Evolutionary conservation across 2,329 filamentous ascomycete genomes (phyloP).

Genomic region (Talaromyces piceae): DNA sequence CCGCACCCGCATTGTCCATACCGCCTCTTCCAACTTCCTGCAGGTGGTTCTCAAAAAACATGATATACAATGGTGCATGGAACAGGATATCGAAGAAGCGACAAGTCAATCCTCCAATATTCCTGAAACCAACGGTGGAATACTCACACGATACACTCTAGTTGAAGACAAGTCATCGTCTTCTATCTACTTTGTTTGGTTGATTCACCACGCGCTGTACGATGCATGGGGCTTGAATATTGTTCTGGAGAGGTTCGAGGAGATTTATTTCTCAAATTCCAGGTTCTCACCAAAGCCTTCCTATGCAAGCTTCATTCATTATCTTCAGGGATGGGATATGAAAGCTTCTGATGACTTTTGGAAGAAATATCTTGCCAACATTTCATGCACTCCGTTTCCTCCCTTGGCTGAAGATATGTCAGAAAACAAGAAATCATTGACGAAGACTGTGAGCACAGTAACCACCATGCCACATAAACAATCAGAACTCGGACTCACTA

Average conservation of each 20-base stretch:
- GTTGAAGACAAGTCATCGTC: constrained; percentile 20
- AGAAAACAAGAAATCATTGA: constrained; percentile 20
- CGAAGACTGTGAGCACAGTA: constrained; percentile 13
- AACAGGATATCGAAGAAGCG: constrained; percentile 20
- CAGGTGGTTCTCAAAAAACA: constrained; percentile 35
- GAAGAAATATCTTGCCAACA: constrained; percentile 22
- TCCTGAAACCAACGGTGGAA: constrained; percentile 28
- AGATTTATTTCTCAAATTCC: constrained; percentile 22
- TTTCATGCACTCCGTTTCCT: constrained; percentile 24
- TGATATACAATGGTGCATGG: constrained; percentile 28
- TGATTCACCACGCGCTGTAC: constrained; percentile 21
- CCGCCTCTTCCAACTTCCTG: constrained; percentile 27
- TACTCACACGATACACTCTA: constrained; percentile 29
- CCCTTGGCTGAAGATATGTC: constrained; percentile 14
- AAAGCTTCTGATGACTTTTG: constrained; percentile 23
- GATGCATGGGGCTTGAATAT: constrained; percentile 26
- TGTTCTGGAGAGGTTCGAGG: constrained; percentile 30
- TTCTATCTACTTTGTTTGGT: constrained; percentile 39
- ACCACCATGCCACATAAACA: constrained; percentile 17
- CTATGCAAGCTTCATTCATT: constrained; percentile 21
- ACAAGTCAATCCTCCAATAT: constrained; percentile 19
- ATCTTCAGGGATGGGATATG: constrained; percentile 21
- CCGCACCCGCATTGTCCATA: constrained; percentile 41
- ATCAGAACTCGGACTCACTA: constrained; percentile 28
- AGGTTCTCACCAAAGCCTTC: neutral